A percentile compares a stretch with the other conserved stretches of the same genome.
phyloP scores from a whole-genome alignment of 352 stramenopile species.

The Phytophthora kernoviae region DNA sequence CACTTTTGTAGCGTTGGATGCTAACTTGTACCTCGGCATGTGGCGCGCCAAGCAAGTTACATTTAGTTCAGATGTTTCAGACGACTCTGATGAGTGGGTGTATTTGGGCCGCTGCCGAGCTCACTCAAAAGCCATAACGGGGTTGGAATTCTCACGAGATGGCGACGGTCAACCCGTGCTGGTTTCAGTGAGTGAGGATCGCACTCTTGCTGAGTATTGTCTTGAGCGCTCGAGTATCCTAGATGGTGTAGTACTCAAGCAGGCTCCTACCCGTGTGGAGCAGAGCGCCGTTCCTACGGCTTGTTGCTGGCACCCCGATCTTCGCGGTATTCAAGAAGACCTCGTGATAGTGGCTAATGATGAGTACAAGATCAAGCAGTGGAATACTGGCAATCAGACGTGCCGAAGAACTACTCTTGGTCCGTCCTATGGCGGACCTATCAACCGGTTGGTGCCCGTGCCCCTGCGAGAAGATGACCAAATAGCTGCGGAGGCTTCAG shows the following conservation, averaged over 20 bases:
- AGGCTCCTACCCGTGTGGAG: constrained; percentile 78
- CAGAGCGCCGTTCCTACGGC: constrained; percentile 84
- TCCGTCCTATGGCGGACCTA: constrained; percentile 89
- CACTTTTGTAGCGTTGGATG: constrained; percentile 84
- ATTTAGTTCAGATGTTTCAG: constrained; percentile 3
- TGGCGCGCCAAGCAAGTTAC: constrained; percentile 60
- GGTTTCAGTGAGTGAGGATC: constrained; percentile 88
- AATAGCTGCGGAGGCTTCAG: constrained; percentile 17
- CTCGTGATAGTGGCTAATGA: constrained; percentile 89
- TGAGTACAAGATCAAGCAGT: constrained; percentile 95
- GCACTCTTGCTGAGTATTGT: constrained; percentile 90
- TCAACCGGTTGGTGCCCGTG: constrained; percentile 81
- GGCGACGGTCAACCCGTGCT: constrained; percentile 79
- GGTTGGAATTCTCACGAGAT: constrained; percentile 85
- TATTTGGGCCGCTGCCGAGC: constrained; percentile 83
- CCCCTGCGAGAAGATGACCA: constrained; percentile 38
- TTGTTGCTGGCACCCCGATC: constrained; percentile 91
- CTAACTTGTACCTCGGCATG: constrained; percentile 74
- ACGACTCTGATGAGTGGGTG: constrained; percentile 61
- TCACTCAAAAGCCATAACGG: constrained; percentile 86
- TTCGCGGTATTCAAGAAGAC: constrained; percentile 83
- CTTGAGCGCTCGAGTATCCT: constrained; percentile 81
- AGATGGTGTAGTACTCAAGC: constrained; percentile 85
- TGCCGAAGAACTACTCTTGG: constrained; percentile 91
- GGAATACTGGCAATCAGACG: constrained; percentile 90